Conservation (phyloP, 768 basidiomycete genomes). For the Lentinula sp. region DNA sequence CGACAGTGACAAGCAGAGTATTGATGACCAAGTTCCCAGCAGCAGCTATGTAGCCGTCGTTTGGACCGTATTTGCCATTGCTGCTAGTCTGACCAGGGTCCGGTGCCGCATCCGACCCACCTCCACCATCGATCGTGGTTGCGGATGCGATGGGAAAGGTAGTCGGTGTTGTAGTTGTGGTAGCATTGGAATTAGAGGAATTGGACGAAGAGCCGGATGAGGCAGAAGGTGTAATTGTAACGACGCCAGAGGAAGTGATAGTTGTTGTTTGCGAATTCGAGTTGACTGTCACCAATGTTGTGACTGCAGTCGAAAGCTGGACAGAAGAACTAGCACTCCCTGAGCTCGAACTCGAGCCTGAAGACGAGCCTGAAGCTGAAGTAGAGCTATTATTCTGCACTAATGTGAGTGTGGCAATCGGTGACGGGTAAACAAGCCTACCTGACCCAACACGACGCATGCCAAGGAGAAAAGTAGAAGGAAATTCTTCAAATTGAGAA, state of each 20-base stretch:
- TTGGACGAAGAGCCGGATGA: background rate
- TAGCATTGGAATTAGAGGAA: background rate
- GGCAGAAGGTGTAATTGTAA: slow-evolving; percentile 38
- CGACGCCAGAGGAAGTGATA: slow-evolving; percentile 31
- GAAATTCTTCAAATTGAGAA: background rate
- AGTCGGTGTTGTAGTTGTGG: background rate
- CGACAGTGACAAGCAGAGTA: background rate
- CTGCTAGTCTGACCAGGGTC: slow-evolving; percentile 1
- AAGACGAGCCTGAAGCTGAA: background rate
- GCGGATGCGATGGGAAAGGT: background rate
- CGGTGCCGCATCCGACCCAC: background rate
- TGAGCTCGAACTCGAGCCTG: slow-evolving; percentile 4
- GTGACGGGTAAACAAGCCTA: background rate
- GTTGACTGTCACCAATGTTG: slow-evolving; percentile 29
- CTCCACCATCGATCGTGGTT: slow-evolving; percentile 1
- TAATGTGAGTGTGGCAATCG: background rate
- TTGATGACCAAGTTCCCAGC: background rate
- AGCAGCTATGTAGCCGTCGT: slow-evolving; percentile 1
- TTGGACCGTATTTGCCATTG: slow-evolving; percentile 1
- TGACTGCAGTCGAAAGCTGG: slow-evolving; percentile 28
- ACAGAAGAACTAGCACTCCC: slow-evolving; percentile 20
- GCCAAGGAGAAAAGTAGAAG: background rate
- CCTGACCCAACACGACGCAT: background rate
- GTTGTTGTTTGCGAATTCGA: slow-evolving; percentile 36
- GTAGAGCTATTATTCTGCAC: background rate